phyloP scores from a whole-genome alignment of 768 basidiomycete genomes.

The Collybia sordida region DNA sequence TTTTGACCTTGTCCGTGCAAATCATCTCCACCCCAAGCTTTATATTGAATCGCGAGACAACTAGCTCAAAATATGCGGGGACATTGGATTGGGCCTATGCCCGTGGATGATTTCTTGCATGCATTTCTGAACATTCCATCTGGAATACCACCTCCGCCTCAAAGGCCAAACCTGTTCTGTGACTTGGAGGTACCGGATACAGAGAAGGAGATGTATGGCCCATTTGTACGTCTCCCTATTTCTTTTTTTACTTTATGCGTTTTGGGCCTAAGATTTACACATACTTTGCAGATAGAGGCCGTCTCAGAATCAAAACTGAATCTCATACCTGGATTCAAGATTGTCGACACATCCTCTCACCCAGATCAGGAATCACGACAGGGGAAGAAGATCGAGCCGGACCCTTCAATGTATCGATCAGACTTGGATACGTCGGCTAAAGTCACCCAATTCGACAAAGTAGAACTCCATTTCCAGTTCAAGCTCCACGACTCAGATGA shows the following conservation, averaged over 20 bases:
- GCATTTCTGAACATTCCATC: not conserved
- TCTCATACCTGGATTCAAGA: constrained; percentile 4
- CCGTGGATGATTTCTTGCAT: constrained; percentile 7
- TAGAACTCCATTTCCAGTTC: constrained; percentile 12
- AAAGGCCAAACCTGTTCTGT: not conserved
- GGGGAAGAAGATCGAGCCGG: constrained; percentile 1
- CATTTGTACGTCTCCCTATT: constrained; percentile 4
- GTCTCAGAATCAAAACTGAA: not conserved
- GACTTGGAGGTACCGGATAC: too few relatives aligned
- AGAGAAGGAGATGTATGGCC: not conserved
- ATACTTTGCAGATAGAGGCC: not conserved
- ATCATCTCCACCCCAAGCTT: too few relatives aligned
- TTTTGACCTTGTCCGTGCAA: too few relatives aligned
- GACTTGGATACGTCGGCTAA: not conserved
- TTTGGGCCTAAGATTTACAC: not conserved
- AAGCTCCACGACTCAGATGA: constrained; percentile 9
- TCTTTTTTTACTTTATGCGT: too few relatives aligned
- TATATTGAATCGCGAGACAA: too few relatives aligned
- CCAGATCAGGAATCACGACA: constrained; percentile 1
- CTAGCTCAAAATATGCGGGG: not conserved
- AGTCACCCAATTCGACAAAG: constrained; percentile 1
- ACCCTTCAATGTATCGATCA: constrained; percentile 1
- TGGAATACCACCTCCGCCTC: not conserved
- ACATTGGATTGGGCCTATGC: constrained; percentile 12
- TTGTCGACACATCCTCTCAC: constrained; percentile 10